Evolutionary conservation across 2,329 filamentous ascomycete genomes (phyloP).

Genomic region (Epichloe elymi): DNA sequence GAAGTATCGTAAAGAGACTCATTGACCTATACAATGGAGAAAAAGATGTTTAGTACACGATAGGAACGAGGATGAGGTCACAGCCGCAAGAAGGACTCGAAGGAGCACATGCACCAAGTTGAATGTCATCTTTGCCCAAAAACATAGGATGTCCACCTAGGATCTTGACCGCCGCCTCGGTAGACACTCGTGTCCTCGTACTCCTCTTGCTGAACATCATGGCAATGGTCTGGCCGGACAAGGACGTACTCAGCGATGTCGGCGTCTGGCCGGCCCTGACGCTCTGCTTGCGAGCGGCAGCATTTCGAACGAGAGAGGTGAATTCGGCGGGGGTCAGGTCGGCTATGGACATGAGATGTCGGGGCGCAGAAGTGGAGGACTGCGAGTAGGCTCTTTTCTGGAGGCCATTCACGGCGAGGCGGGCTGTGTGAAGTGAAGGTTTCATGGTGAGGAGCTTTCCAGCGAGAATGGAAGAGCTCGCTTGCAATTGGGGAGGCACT

Average conservation of each 20-base stretch:
- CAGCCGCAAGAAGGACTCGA: neutral
- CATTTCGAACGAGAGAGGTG: slow-evolving; percentile 70
- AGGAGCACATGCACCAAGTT: slow-evolving; percentile 57
- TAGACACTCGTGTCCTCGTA: slow-evolving; percentile 85
- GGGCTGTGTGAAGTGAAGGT: slow-evolving; percentile 20
- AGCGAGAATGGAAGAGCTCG: neutral
- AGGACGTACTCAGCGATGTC: slow-evolving; percentile 41
- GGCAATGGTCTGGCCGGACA: slow-evolving; percentile 71
- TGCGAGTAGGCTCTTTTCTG: slow-evolving; percentile 32
- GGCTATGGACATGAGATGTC: slow-evolving; percentile 84
- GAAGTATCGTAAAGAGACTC: slow-evolving; percentile 91
- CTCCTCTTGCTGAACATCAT: slow-evolving; percentile 97
- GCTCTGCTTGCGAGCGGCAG: slow-evolving; percentile 58
- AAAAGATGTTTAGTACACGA: neutral
- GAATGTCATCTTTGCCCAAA: slow-evolving; percentile 87
- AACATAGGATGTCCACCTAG: slow-evolving; percentile 96
- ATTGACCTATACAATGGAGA: slow-evolving; percentile 47
- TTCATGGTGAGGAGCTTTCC: slow-evolving; percentile 15
- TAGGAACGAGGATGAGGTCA: neutral
- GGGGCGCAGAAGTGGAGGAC: slow-evolving; percentile 33
- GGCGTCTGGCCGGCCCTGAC: slow-evolving; percentile 55
- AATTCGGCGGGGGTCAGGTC: slow-evolving; percentile 75
- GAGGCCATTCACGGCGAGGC: slow-evolving; percentile 20
- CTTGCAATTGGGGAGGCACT: neutral
- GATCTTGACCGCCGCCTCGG: slow-evolving; percentile 76